phyloP scores from a whole-genome alignment of 1,139 yeast species.

The Debaryomyces singareniensis region DNA sequence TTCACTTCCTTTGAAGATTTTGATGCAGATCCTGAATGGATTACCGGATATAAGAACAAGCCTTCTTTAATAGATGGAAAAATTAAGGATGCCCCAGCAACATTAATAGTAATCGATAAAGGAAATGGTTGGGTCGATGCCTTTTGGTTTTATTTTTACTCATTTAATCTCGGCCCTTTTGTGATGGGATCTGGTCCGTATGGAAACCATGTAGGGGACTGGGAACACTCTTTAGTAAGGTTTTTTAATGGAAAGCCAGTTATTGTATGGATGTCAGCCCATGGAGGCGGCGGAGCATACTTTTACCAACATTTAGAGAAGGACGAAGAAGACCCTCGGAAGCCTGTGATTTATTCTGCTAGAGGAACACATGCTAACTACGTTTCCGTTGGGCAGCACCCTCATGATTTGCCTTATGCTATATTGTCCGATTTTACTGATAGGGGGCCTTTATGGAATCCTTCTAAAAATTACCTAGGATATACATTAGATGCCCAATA shows the following conservation, averaged over 20 bases:
- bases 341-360: constrained; percentile 81
- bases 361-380: constrained; percentile 97
- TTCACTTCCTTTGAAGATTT: constrained; percentile 70
- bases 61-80: constrained; percentile 72
- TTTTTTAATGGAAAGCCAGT: constrained; percentile 77
- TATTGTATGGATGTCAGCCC: constrained; percentile 98
- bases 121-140: constrained; percentile 94
- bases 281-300: constrained; percentile 95
- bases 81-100: constrained; percentile 72
- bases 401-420: constrained; percentile 90
- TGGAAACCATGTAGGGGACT: constrained; percentile 95
- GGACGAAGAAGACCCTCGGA: constrained; percentile 38
- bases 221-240: constrained; percentile 93
- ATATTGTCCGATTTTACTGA: constrained; percentile 91
- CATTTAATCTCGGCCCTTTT: constrained; percentile 91
- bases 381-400: constrained; percentile 92
- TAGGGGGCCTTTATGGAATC: constrained; percentile 94
- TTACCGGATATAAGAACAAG: constrained; percentile 62
- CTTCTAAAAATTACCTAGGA: constrained; percentile 70
- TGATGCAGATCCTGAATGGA: constrained; percentile 74
- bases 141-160: constrained; percentile 92
- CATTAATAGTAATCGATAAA: constrained; percentile 77
- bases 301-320: constrained; percentile 71
- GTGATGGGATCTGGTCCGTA: constrained; percentile 98
- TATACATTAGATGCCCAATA: constrained; percentile 65